Conservation (phyloP, 2,329 filamentous ascomycete species). For the Raffaelea arxii region DNA sequence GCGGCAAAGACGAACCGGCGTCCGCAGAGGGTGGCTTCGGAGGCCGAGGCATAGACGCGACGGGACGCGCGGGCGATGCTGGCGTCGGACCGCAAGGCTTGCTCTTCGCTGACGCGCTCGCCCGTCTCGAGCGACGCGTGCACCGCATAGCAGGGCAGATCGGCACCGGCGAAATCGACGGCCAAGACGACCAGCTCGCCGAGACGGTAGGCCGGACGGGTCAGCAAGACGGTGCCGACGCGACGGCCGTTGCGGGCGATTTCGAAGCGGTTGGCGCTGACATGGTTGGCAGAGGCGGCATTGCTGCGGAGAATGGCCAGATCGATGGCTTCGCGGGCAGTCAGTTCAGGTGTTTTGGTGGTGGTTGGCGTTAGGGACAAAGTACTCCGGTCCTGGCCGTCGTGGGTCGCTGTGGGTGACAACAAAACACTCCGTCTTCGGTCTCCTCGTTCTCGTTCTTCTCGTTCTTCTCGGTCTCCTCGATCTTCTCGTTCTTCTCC, state of each 20-base stretch:
- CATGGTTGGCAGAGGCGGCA: slow-evolving; percentile 40
- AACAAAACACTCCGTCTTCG: slow-evolving; percentile 49
- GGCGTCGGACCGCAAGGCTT: slow-evolving; percentile 72
- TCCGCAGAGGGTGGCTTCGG: slow-evolving; percentile 76
- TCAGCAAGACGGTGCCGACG: slow-evolving; percentile 85
- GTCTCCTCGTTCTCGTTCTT: too few species aligned
- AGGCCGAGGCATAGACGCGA: slow-evolving; percentile 66
- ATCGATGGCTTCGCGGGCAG: slow-evolving; percentile 79
- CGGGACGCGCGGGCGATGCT: slow-evolving; percentile 82
- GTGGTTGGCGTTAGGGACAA: too few species aligned
- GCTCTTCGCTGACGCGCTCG: slow-evolving; percentile 73
- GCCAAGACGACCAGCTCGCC: slow-evolving; percentile 79
- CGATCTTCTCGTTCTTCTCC: too few species aligned
- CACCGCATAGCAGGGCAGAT: slow-evolving; percentile 77
- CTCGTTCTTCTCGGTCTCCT: too few species aligned
- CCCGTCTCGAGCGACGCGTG: slow-evolving; percentile 77
- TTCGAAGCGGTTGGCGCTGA: slow-evolving; percentile 87
- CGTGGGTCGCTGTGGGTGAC: slow-evolving; percentile 53
- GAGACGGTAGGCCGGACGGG: slow-evolving; percentile 77
- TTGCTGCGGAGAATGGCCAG: slow-evolving; percentile 82
- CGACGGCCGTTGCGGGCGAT: slow-evolving; percentile 85
- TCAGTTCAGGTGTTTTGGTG: slow-evolving; percentile 40
- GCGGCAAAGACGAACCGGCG: slow-evolving; percentile 71
- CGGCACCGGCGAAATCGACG: slow-evolving; percentile 70
- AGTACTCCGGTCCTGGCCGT: slow-evolving; percentile 19